Percentiles rank a stretch among this genome's conserved stretches.
phyloP scores from a whole-genome alignment of 768 basidiomycete species.

The Roridomyces roridus region DNA sequence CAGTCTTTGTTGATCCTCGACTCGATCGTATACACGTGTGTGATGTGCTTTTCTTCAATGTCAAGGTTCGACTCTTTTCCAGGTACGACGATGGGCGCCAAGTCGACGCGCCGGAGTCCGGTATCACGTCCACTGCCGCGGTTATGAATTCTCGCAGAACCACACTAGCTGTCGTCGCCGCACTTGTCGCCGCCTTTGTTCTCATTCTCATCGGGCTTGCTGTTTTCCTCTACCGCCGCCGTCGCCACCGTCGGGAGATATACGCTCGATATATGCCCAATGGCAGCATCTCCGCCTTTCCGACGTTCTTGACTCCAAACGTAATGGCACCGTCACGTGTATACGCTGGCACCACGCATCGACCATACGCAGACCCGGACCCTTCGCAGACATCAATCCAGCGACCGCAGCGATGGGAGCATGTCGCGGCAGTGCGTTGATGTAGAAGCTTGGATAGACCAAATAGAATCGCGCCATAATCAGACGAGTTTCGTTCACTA shows the following conservation, averaged over 20 bases:
- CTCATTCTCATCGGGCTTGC: slow-evolving; percentile 7
- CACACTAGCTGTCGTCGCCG: slow-evolving; percentile 15
- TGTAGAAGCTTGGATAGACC: no score
- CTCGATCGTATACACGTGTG: slow-evolving; percentile 47
- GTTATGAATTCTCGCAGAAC: not conserved
- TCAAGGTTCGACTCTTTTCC: not conserved
- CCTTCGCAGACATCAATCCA: slow-evolving; percentile 6
- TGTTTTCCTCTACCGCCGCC: slow-evolving; percentile 12
- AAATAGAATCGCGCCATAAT: no score
- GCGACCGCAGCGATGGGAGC: slow-evolving; percentile 18
- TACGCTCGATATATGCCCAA: slow-evolving; percentile 19
- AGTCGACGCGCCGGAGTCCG: not conserved
- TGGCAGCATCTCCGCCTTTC: slow-evolving; percentile 17
- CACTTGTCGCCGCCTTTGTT: slow-evolving; percentile 7
- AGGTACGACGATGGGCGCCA: not conserved
- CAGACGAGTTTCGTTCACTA: no score
- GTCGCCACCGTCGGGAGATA: slow-evolving; percentile 15
- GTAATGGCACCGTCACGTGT: not conserved
- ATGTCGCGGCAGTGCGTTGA: no score
- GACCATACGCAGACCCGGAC: slow-evolving; percentile 17
- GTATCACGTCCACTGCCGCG: not conserved
- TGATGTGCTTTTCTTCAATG: not conserved
- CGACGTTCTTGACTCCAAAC: slow-evolving; percentile 1
- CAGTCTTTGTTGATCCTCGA: slow-evolving; percentile 41
- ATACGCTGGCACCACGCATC: slow-evolving; percentile 7